A percentile compares a stretch with the other conserved stretches of the same genome.
Conservation (phyloP, 176 grass and related monocot species). For the Carex pumila region DNA sequence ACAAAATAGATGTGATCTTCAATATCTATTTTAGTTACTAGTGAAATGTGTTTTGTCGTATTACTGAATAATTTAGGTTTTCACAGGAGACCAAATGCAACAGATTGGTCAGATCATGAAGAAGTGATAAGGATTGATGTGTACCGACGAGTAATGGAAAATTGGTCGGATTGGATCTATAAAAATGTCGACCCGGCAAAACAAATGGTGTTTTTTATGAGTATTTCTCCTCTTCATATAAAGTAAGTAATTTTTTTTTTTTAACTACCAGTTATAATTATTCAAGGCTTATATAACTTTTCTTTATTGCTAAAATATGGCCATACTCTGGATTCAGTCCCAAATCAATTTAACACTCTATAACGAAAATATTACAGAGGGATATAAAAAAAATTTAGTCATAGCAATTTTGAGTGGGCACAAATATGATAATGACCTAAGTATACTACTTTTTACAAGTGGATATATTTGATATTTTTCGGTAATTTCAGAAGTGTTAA, state of each 20-base stretch:
- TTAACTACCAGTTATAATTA: not conserved
- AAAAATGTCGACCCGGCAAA: constrained; percentile 43
- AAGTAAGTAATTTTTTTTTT: constrained; percentile 31
- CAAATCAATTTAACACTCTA: not conserved
- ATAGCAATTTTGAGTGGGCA: not conserved
- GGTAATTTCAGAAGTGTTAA: not conserved
- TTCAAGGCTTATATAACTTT: not conserved
- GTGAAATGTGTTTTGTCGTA: not conserved
- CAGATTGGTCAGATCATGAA: constrained; percentile 60
- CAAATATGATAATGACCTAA: not conserved
- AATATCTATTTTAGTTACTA: not conserved
- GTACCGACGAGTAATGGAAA: constrained; percentile 49
- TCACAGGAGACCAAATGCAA: constrained; percentile 49
- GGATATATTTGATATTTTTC: not conserved
- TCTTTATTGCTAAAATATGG: not conserved
- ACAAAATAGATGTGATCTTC: not conserved
- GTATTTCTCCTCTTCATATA: constrained; percentile 72
- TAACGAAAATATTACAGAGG: not conserved
- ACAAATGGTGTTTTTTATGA: constrained; percentile 71
- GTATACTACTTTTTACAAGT: not conserved
- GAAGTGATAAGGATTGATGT: constrained; percentile 54
- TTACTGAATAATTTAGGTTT: not conserved
- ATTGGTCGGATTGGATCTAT: constrained; percentile 50
- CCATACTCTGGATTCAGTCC: not conserved
- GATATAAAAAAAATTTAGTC: not conserved